Evolutionary conservation across 2,329 filamentous ascomycete species (phyloP).

Genomic region (Cucurbitaria berberidis): DNA sequence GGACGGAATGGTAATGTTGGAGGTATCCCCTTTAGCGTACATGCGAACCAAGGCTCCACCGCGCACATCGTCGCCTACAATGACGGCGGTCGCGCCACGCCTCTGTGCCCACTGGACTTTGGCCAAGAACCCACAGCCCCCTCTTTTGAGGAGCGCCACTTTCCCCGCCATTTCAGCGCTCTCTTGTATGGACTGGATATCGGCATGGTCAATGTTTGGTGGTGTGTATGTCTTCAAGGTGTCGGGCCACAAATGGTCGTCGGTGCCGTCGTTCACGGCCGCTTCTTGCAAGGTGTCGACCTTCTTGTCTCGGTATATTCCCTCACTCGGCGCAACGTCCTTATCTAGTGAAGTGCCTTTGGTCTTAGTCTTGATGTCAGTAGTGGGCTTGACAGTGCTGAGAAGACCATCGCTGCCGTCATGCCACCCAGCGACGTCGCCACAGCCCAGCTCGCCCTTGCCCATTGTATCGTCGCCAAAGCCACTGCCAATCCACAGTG

Average conservation of each 20-base stretch:
- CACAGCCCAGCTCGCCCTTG: slow-evolving; percentile 86
- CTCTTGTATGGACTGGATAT: slow-evolving; percentile 91
- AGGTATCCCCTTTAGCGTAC: slow-evolving; percentile 97
- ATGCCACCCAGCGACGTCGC: slow-evolving; percentile 89
- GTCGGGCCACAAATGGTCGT: slow-evolving; percentile 73
- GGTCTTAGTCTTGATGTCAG: slow-evolving; percentile 2
- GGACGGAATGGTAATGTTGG: slow-evolving; percentile 91
- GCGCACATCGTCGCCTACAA: slow-evolving; percentile 91
- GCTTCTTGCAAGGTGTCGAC: neutral
- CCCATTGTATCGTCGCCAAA: slow-evolving; percentile 78
- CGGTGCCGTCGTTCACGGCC: slow-evolving; percentile 73
- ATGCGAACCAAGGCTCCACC: slow-evolving; percentile 92
- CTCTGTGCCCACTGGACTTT: slow-evolving; percentile 98
- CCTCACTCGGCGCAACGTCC: slow-evolving; percentile 4
- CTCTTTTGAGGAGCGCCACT: slow-evolving; percentile 86
- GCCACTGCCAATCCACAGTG: slow-evolving; percentile 91
- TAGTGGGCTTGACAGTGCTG: slow-evolving; percentile 7
- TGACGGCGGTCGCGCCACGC: slow-evolving; percentile 84
- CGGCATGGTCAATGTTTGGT: slow-evolving; percentile 66
- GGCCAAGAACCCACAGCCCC: slow-evolving; percentile 94
- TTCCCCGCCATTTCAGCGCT: slow-evolving; percentile 92
- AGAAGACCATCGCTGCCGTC: slow-evolving; percentile 51
- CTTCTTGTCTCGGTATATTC: slow-evolving; percentile 5
- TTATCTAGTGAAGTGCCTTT: neutral
- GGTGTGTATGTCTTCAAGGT: slow-evolving; percentile 31